phyloP scores from a whole-genome alignment of 768 basidiomycete genomes.

The Lactarius deliciosus region DNA sequence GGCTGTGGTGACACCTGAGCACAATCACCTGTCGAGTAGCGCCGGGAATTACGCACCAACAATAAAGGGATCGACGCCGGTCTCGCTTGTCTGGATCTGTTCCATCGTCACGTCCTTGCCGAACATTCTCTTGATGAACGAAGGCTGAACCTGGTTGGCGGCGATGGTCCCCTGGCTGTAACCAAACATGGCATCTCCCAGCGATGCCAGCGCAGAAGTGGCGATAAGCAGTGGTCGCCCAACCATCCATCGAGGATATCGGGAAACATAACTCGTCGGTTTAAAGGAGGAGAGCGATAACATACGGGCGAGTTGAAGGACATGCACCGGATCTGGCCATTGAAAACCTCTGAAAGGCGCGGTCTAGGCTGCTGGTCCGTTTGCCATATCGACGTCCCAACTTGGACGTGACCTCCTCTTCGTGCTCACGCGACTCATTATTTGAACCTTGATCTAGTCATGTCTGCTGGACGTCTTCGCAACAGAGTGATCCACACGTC shows the following conservation, averaged over 20 bases:
- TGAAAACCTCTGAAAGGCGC: not conserved
- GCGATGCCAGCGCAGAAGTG: constrained; percentile 52
- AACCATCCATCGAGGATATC: constrained; percentile 54
- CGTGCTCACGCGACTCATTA: not conserved
- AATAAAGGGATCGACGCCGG: constrained; percentile 46
- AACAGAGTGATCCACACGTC: constrained; percentile 50
- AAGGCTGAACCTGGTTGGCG: constrained; percentile 51
- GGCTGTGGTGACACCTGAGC: constrained; percentile 34
- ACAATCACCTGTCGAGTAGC: not conserved
- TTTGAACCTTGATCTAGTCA: not conserved
- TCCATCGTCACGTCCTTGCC: constrained; percentile 44
- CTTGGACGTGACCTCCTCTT: not conserved
- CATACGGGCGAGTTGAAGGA: constrained; percentile 2
- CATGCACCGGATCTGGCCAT: not conserved
- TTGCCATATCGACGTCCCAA: not conserved
- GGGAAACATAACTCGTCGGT: constrained; percentile 43
- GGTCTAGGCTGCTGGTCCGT: not conserved
- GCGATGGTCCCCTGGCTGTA: constrained; percentile 56
- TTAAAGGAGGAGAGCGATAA: constrained; percentile 33
- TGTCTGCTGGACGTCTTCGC: constrained; percentile 55
- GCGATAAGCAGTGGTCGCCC: constrained; percentile 49
- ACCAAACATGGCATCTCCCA: constrained; percentile 58
- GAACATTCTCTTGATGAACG: constrained; percentile 51
- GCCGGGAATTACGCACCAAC: constrained; percentile 40
- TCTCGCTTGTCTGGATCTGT: constrained; percentile 45